Base-by-base conservation (phyloP, 23 red algal genomes). In the Pyropia yezoensis region DNA sequence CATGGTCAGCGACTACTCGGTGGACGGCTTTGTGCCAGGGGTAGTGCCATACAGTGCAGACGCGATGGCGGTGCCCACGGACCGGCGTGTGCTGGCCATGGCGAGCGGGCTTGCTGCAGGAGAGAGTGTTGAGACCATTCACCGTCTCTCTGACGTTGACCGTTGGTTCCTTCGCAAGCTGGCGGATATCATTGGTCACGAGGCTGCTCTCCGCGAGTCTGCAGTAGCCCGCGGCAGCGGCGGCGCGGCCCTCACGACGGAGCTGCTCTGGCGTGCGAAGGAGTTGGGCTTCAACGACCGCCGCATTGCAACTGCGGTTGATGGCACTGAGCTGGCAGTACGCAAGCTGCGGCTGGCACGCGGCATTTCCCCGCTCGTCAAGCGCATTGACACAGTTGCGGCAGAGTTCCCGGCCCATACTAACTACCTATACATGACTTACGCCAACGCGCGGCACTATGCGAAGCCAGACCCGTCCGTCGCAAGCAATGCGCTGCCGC, bases 331-430 rank as follows among this genome's bases (percentile, higher is more conserved):
- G 59, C 67, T 97, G 52, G 85, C 67, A 1, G 57, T 97, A 30
- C 77, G 93, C 5, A 90, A 91, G 49, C 73, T 87, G 54, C 93
- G 93, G 33, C 12, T 67, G 34, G 62, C 54, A 19, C 39, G 62
- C 47, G 74, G 62, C 30, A 79, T 97, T 27, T 66, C 61, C 9
- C 85, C 93, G 14, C 57, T 68, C 18, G 85, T 91, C 72, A 97
- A 97, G 56, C 83, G 82, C 62, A 97, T 97, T 27, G 93, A 97
- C 64, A 97, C 93, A 0, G 93, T 97, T 5, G 93, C 93, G 22
- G 93, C 93, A 18, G 93, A 97, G 61, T 97, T 97, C 70, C 93
- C 93, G 14, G 93, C 93, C 28, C 68, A 89, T 16, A 97, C 93
- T 27, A 97, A 97, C 49, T 97, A 97, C 56, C 62, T 97, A 9